Base-by-base conservation (phyloP, 1,139 yeast species). In the Saccharomyces hybrid region DNA sequence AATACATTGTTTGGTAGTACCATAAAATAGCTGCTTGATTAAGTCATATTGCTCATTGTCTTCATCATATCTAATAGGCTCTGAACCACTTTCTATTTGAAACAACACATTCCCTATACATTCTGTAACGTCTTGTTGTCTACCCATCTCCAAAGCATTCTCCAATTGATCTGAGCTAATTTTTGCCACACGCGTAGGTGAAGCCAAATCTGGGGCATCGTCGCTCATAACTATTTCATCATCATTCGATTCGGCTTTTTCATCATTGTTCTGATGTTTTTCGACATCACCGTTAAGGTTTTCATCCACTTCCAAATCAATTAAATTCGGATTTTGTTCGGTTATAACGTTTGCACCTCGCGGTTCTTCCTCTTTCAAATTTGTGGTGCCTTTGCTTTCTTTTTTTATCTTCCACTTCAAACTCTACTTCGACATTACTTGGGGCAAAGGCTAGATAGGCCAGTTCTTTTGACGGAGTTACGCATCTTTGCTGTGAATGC, bases 61-160 rank as follows among this genome's bases (percentile, higher is more conserved):
- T 2, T 79, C 82, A 53, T 83, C 88, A 41, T 86, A 73, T 2
- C 70, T 69, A 12, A 76, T 75, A 0, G 97, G 96, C 50, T 81
- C 82, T 58, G 87, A 76, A 0, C 97, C 95, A n/a, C 96, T 88
- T 66, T 91, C 97, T 31, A 91, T 75, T 68, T 91, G 98, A 60
- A 85, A 88, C n/a, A 91, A 76, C 3, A 93, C 97, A 69, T 93
- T 93, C 55, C 91, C 96, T 64, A 93, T 90, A 71, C 98, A 91
- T 68, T 93, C 99, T 0, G 97, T 89, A 16, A 93, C 98, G 74
- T 93, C 99, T 69, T 93, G 99, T 69, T 93, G 99, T 61, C 96
- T 78, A 2, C 97, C 97, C 59, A 88, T 78, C 61, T 86, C 93
- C 51, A 85, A 76, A 0, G 93, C 83, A 61, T 84, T 80, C 56